Evolutionary conservation across 1,139 yeast species (phyloP), one percentile per base, ranked within the genome.

Genomic region (Sugiyamaella japonica): DNA sequence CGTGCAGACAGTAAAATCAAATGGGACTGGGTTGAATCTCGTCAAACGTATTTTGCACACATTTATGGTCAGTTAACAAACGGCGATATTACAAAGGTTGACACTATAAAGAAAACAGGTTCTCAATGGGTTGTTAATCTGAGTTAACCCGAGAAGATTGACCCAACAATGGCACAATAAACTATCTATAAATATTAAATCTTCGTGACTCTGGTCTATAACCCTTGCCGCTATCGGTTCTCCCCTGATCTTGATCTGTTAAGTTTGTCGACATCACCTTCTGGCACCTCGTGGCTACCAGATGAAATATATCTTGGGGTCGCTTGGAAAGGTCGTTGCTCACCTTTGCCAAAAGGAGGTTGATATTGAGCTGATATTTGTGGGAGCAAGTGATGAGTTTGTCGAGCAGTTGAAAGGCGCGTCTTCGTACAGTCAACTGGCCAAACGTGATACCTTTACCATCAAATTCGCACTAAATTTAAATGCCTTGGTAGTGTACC

Each of bases 11-110:
- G 66, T 39, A 46, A 52, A 41, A 50, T 67, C 29, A 59, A 60
- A 42, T 67, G 70, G 70, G 70, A 66, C 37, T 62, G 61, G 60
- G 68, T 63, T 16, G 61, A 57, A 13, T 57, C 63, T 13, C 60
- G 68, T 25, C 47, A 59, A 29, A 57, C 56, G 28, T 58, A 61
- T 51, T 67, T 67, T 52, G 66, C 69, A 1, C 70, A 67, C 54
- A 55, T 66, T 13, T 66, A 66, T 54, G 70, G 70, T 2, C 64
- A 61, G 49, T 58, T 67, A 40, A 52, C 56, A 17, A 66, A 66
- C 44, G 62, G 61, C 31, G 69, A 67, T 51, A 56, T 67, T 20
- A 55, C 56, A n/a, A 56, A 59, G 20, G 53, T 58, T 29, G 57
- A 58, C 50, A 54, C 53, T n/a, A 55, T 66, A 42, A 53, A 56